Conservation (phyloP, 805 yeast species). For the Kluyveromyces siamensis region DNA sequence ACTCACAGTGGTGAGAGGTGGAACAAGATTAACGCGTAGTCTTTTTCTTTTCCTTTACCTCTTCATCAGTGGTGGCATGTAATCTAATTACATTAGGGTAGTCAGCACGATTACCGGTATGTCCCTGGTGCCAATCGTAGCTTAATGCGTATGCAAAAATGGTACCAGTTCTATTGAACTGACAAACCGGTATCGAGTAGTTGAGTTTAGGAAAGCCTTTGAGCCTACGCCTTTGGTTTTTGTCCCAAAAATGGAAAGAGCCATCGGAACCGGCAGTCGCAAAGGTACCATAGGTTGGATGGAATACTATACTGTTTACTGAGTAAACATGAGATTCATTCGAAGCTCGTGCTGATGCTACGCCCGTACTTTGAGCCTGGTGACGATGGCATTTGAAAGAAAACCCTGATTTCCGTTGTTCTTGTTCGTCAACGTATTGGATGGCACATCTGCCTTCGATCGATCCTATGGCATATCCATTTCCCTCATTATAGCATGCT, state of each 20-base stretch:
- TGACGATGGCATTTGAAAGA: constrained; percentile 94
- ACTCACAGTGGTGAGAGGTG: no score
- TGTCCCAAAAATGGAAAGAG: constrained; percentile 90
- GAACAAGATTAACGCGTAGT: constrained; percentile 4
- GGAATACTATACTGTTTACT: constrained; percentile 74
- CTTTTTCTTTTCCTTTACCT: constrained; percentile 50
- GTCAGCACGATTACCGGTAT: constrained; percentile 65
- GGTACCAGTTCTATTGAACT: constrained; percentile 75
- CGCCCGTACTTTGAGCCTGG: constrained; percentile 30
- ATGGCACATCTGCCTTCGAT: constrained; percentile 95
- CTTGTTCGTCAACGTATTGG: constrained; percentile 79
- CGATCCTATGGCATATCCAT: constrained; percentile 88
- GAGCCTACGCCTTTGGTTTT: constrained; percentile 80
- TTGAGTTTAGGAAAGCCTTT: constrained; percentile 65
- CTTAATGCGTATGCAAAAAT: constrained; percentile 86
- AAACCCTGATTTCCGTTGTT: constrained; percentile 65
- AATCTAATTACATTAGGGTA: constrained; percentile 68
- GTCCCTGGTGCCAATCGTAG: constrained; percentile 95
- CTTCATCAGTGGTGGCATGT: constrained; percentile 81
- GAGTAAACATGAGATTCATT: constrained; percentile 66
- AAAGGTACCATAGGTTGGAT: constrained; percentile 85
- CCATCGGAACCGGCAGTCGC: constrained; percentile 96
- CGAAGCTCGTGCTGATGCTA: constrained; percentile 37
- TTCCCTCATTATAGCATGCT: constrained; percentile 81
- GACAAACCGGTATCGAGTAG: constrained; percentile 63